These are phyloP conservation scores for Massariosphaeria phaeospora DNA, from an alignment of 495 filamentous ascomycete species.

Conservation along the genomic window DNA sequence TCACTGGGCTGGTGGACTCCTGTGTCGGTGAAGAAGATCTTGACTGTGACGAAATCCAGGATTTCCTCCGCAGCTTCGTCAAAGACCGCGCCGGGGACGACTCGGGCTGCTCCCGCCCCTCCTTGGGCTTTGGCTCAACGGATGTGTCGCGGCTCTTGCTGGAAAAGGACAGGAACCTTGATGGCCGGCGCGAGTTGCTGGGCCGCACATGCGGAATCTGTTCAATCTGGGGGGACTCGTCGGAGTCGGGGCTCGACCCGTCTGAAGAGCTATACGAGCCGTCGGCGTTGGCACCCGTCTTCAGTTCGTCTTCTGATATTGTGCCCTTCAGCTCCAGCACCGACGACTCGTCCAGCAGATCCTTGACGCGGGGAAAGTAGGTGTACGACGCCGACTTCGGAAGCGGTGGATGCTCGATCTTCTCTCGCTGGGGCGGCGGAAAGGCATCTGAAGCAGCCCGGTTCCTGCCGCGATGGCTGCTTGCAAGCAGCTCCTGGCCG, in stretches of 20 bases:
- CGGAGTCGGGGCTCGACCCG: slow-evolving; percentile 27
- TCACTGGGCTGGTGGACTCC: not conserved
- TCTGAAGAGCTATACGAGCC: slow-evolving; percentile 21
- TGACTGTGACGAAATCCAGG: slow-evolving; percentile 30
- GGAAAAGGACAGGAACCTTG: slow-evolving; percentile 30
- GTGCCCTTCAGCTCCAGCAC: slow-evolving; percentile 28
- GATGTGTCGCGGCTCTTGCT: slow-evolving; percentile 24
- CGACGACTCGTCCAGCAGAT: slow-evolving; percentile 26
- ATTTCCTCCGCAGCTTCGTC: slow-evolving; percentile 29
- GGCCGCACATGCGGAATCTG: slow-evolving; percentile 14
- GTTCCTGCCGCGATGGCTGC: slow-evolving; percentile 8
- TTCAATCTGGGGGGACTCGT: slow-evolving; percentile 16
- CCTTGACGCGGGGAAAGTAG: slow-evolving; percentile 33
- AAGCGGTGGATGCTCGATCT: slow-evolving; percentile 1
- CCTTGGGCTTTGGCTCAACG: slow-evolving; percentile 8
- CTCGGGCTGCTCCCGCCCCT: not conserved
- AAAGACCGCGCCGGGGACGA: slow-evolving; percentile 24
- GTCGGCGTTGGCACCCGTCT: slow-evolving; percentile 8
- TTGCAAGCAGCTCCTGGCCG: slow-evolving; percentile 19
- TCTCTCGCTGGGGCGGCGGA: slow-evolving; percentile 8
- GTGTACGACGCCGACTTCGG: slow-evolving; percentile 34
- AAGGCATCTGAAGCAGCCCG: slow-evolving; percentile 23
- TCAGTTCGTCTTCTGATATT: slow-evolving; percentile 31
- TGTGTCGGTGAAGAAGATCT: slow-evolving; percentile 26
- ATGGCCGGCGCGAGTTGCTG: slow-evolving; percentile 27